Conservation (phyloP, 441 rosid species). For the Iberis amara region DNA sequence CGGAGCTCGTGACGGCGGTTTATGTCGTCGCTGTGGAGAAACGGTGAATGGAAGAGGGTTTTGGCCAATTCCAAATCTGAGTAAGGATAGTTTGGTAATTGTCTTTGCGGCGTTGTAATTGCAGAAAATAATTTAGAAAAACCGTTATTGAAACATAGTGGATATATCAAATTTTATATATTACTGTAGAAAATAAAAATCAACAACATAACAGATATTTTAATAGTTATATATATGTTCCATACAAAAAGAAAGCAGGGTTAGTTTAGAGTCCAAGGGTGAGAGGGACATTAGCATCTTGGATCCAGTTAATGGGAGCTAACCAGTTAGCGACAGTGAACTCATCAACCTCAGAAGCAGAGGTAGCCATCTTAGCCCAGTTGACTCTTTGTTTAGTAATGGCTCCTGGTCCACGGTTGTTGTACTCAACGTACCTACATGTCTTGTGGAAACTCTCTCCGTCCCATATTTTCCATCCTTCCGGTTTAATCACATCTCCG, state of each 20-base stretch:
- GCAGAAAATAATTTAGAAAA: neutral
- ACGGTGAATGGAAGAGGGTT: neutral
- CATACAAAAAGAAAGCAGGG: too few species aligned
- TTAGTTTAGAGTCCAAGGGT: slow-evolving; percentile 27
- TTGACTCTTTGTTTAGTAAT: slow-evolving; percentile 32
- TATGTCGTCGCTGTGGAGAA: too few species aligned
- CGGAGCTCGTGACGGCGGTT: neutral
- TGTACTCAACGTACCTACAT: slow-evolving; percentile 30
- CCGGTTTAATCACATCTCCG: slow-evolving; percentile 36
- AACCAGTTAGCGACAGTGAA: slow-evolving; percentile 36
- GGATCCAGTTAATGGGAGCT: slow-evolving; percentile 34
- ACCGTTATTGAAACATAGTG: slow-evolving; percentile 12
- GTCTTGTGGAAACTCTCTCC: slow-evolving; percentile 29
- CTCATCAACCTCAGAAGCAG: slow-evolving; percentile 28
- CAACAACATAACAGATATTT: too few species aligned
- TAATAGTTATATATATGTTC: too few species aligned
- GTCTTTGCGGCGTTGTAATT: too few species aligned
- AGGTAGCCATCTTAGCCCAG: slow-evolving; percentile 33
- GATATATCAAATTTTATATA: neutral
- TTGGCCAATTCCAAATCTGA: neutral
- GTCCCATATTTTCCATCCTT: slow-evolving; percentile 36
- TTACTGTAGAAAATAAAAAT: too few species aligned
- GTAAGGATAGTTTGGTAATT: slow-evolving; percentile 7
- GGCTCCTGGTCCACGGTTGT: slow-evolving; percentile 41
- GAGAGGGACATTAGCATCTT: slow-evolving; percentile 33